Conservation (phyloP, 805 yeast species). For the Wickerhamomyces bovis region DNA sequence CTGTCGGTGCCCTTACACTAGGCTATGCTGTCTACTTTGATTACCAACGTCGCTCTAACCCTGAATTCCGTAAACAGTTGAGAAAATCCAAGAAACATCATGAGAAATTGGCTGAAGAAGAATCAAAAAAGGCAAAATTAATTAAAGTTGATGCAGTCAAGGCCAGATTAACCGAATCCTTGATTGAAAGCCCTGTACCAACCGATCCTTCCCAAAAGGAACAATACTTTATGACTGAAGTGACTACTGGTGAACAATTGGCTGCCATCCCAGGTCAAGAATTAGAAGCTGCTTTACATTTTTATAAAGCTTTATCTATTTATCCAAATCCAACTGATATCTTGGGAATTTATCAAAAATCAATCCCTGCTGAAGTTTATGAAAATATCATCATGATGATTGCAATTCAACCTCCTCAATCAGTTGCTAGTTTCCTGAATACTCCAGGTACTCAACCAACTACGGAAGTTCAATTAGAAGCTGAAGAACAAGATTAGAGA, state of each 20-base stretch:
- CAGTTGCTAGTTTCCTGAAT: slow-evolving; percentile 58
- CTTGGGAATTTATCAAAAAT: slow-evolving; percentile 82
- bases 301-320: slow-evolving; percentile 88
- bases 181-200: slow-evolving; percentile 73
- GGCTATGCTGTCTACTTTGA: slow-evolving; percentile 90
- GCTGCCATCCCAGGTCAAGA: slow-evolving; percentile 61
- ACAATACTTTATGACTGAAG: slow-evolving; percentile 73
- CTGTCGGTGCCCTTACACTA: slow-evolving; percentile 41
- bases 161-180: slow-evolving; percentile 54
- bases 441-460: slow-evolving; percentile 2
- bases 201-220: slow-evolving; percentile 64
- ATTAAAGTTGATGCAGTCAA: slow-evolving; percentile 55
- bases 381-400: slow-evolving; percentile 84
- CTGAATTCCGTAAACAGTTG: slow-evolving; percentile 75
- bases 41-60: slow-evolving; percentile 77
- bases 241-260: slow-evolving; percentile 79
- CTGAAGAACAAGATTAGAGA: slow-evolving; percentile 22
- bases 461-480: slow-evolving; percentile 11
- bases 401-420: slow-evolving; percentile 83
- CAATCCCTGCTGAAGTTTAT: slow-evolving; percentile 75
- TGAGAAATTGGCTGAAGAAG: slow-evolving; percentile 47
- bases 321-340: slow-evolving; percentile 95
- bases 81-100: slow-evolving; percentile 59
- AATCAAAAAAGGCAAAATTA: slow-evolving; percentile 52
- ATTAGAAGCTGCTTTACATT: slow-evolving; percentile 79